Base-by-base conservation (phyloP, 2,329 filamentous ascomycete genomes). In the Neobulgaria alba region DNA sequence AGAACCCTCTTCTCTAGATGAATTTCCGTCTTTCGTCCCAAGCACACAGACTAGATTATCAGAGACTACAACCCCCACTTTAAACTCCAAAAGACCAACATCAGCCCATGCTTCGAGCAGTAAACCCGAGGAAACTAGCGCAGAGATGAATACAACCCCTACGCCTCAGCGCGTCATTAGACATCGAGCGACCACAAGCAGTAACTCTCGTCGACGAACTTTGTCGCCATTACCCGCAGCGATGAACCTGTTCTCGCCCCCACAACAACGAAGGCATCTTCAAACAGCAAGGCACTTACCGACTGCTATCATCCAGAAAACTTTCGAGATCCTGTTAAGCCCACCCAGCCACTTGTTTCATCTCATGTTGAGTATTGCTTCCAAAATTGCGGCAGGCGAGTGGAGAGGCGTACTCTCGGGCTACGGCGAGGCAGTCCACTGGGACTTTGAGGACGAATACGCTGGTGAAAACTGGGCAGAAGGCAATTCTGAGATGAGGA, bases 291-390 rank as follows among this genome's bases (percentile, higher is more conserved):
- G 69, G 38, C 66, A 71, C 32, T 65, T 82, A 20, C 74, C 77
- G 1, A 66, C 75, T 37, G 73, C 78, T 3, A 73, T 94, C 20
- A 72, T 94, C 18, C 75, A 81, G 41, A 89, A 85, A 62, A 88
- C 87, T 0, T 79, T 76, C 48, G 79, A 85, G 38, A 72, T 92
- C 20, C 71, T 94, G 3, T 66, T 95, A 10, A 79, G 84, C 0
- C 87, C 87, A n/a, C 87, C 89, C 0, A 75, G 81, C 23, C 78
- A 89, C 53, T 72, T 94, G 2, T 74, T 94, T 26, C 71, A 77
- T 18, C 67, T 94, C 30, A 88, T 95, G 71, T 72, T 95, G 3
- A 78, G 79, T 41, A 85, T 95, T 42, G 85, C 88, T 1, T 80
- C 84, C 0, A 79, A 76, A 47, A 86, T 95, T 47, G 73, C 79